Conservation (phyloP, 1,139 yeast genomes). For the Yamadazyma blattariae region DNA sequence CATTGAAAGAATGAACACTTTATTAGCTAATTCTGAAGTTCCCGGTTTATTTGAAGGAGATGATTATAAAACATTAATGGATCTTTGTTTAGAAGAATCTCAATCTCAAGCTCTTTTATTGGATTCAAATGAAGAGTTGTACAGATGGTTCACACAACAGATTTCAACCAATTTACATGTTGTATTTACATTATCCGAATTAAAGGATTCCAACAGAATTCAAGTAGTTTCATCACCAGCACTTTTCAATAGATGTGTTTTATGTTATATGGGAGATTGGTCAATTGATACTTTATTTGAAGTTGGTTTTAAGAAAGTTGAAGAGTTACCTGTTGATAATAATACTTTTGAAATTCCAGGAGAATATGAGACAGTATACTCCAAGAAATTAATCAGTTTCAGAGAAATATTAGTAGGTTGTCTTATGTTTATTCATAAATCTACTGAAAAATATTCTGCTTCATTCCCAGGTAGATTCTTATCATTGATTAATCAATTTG, state of each 20-base stretch:
- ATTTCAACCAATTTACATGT: conserved; percentile 77
- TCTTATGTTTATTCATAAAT: conserved; percentile 45
- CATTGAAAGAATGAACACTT: conserved; percentile 86
- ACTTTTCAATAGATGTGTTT: conserved; percentile 82
- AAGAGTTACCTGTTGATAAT: conserved; percentile 51
- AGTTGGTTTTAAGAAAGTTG: conserved; percentile 46
- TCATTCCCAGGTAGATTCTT: conserved; percentile 43
- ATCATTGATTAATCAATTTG: conserved; percentile 50
- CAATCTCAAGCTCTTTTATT: conserved; percentile 59
- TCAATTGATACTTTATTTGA: conserved; percentile 45
- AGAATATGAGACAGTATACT: conserved; percentile 14
- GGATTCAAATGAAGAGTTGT: conserved; percentile 71
- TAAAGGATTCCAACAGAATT: conserved; percentile 32
- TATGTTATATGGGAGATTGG: conserved; percentile 93
- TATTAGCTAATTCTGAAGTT: conserved; percentile 87
- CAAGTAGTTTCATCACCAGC: conserved; percentile 80
- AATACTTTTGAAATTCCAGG: conserved; percentile 36
- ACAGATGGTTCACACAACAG: conserved; percentile 70
- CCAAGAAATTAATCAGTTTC: conserved; percentile 17
- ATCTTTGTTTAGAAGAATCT: conserved; percentile 57
- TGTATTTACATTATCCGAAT: conserved; percentile 70
- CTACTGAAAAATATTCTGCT: conserved; percentile 1
- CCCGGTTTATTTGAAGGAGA: conserved; percentile 90
- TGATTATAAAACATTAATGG: conserved; percentile 54
- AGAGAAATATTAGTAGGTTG: conserved; percentile 50